Base-by-base conservation (phyloP, 352 stramenopile species). In the Phytophthora cactorum region DNA sequence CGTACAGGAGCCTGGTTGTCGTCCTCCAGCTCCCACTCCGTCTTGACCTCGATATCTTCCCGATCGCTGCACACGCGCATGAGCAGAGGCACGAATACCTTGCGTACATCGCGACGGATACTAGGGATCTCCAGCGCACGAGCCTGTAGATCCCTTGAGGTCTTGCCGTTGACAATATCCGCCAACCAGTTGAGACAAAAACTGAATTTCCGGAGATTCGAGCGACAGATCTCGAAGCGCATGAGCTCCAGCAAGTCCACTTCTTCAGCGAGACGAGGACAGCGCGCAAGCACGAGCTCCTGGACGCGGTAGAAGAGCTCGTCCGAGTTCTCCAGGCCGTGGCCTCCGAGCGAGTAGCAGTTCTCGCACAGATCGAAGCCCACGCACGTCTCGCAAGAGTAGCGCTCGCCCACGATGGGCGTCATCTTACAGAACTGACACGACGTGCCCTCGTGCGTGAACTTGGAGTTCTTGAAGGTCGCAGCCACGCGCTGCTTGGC, bases 171-270 rank as follows among this genome's bases (percentile, higher is more conserved):
- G 50, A 95, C 66, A 47, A 95, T 91, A 59, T 95, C 87, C 41
- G 84, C 85, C 28, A 95, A 68, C 87, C 87, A 95, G 56, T 93
- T 91, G 59, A 92, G 75, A 28, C 84, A 91, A 53, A 95, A 95
- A 41, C 72, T 91, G 52, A 93, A 95, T 66, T 95, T 95, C 67
- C 87, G 87, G 59, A 95, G 55, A 41, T 92, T 95, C n/a, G 81
- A 90, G 49, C 84, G 82, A 43, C 88, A 95, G 52, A 95, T 95
- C 67, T 95, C 88, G 58, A 93, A 95, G 22, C 88, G 88, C 65
- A 95, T 75, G 22, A 95, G 76, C 70, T 93, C 88, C 14, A 95
- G 65, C 43, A 93, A 72, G 44, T 93, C 84, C 9, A 90, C 72
- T 49, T 93, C 82, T 15, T 88, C 74, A 1, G 63, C 69, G 7